A percentile compares a stretch with the other conserved stretches of the same genome.
phyloP scores from a whole-genome alignment of 2,329 filamentous ascomycete genomes.

The Penicillium sp. region DNA sequence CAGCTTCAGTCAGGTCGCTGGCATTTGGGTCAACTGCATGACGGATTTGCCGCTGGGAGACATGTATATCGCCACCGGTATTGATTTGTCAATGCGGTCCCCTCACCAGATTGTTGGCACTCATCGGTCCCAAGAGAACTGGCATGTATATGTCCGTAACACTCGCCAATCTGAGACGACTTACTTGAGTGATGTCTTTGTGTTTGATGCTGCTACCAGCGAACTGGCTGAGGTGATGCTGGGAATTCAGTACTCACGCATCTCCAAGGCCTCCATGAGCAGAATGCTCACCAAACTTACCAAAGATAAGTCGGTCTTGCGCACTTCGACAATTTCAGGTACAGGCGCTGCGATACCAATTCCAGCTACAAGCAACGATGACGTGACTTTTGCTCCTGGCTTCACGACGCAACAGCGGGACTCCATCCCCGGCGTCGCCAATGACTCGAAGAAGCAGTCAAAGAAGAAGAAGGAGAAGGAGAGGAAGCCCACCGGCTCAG shows the following conservation, averaged over 20 bases:
- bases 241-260: conserved; percentile 38
- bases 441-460: background rate
- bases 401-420: background rate
- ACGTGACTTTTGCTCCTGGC: background rate
- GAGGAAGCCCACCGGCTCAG: background rate
- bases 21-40: conserved; percentile 49
- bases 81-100: conserved; percentile 39
- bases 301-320: background rate
- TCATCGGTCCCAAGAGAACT: conserved; percentile 23
- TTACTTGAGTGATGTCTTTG: conserved; percentile 42
- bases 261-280: conserved; percentile 32
- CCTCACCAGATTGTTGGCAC: conserved; percentile 24
- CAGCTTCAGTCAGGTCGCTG: conserved; percentile 44
- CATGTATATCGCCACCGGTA: conserved; percentile 41
- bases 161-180: conserved; percentile 9
- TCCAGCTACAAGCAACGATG: background rate
- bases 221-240: conserved; percentile 39
- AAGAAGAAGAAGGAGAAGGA: conserved; percentile 7
- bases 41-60: conserved; percentile 31
- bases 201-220: conserved; percentile 38
- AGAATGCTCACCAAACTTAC: conserved; percentile 22
- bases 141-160: background rate
- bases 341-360: background rate
- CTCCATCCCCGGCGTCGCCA: background rate
- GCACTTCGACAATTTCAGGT: background rate